Evolutionary conservation across 306 rosid genomes (phyloP), one percentile per base, ranked within the genome.

Genomic region (Quercus engelmannii): DNA sequence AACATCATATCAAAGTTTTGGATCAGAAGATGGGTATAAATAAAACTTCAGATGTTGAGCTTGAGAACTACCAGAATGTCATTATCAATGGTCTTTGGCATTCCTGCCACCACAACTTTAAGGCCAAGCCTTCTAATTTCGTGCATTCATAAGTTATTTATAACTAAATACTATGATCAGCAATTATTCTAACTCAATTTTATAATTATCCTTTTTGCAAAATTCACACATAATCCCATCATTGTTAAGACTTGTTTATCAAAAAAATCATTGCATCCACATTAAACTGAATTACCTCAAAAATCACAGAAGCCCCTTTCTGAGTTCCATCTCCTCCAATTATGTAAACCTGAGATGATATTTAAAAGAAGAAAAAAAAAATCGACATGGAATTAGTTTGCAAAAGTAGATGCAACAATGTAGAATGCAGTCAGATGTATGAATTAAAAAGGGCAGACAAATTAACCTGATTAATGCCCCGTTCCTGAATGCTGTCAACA

Each of bases 311-410:
- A 81, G 87, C 86, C 25, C 91, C 91, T 79, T 73, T 85, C 28
- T 85, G 89, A 69, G 91, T 88, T 73, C 91, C 91, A 78, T 88
- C 89, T 77, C 89, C 91, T 55, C 89, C 89, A 31, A 83, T 71
- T 67, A 88, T 74, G 64, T 86, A 86, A 71, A 86, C 89, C 87
- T 86, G 83, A 74, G 52, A 23, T 13, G 19, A 20, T 57, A 76
- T 38, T 38, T 38, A 5, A 13, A 70, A n/a, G n/a, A 20, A 23
- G 3, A 21, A 11, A 8, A 33, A 65, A 17, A 30, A 30, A 30
- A 19, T 12, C 43, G 9, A 2, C 65, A 5, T 28, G 1, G 18
- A 31, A 2, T 54, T 35, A 43, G 74, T 49, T 49, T 46, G 58
- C 56, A 46, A 71, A 30, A 14, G 25, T 31, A 69, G 26, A 43